Evolutionary conservation across 2,329 filamentous ascomycete genomes (phyloP).

Genomic region (Periconia macrospinosa): DNA sequence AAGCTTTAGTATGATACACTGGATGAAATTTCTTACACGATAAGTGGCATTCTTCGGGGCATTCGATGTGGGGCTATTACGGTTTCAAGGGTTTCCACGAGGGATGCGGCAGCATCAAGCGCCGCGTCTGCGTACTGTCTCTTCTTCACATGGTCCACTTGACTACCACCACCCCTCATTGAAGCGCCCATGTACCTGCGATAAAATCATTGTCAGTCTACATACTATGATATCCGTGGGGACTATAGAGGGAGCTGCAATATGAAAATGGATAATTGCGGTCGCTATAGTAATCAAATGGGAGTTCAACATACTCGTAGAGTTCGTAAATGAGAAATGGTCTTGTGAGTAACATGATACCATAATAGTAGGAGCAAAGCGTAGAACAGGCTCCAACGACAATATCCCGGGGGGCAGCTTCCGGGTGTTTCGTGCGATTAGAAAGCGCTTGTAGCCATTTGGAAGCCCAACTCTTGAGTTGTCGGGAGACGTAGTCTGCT

Average conservation of each 20-base stretch:
- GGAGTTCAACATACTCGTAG: constrained; percentile 36
- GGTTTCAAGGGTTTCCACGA: constrained; percentile 29
- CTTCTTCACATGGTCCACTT: constrained; percentile 27
- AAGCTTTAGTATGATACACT: no score
- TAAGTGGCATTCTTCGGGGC: constrained; percentile 32
- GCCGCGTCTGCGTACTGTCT: constrained; percentile 34
- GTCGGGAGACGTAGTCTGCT: constrained; percentile 45
- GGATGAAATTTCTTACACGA: constrained; percentile 22
- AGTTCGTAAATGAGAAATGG: constrained; percentile 57
- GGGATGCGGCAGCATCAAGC: constrained; percentile 28
- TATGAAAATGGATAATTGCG: no score
- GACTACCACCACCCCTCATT: constrained; percentile 28
- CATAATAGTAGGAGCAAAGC: constrained; percentile 57
- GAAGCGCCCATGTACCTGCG: constrained; percentile 28
- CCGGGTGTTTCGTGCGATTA: constrained; percentile 32
- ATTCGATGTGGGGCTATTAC: constrained; percentile 21
- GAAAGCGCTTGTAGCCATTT: constrained; percentile 35
- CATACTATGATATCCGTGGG: no score
- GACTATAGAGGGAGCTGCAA: no score
- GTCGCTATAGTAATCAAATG: no score
- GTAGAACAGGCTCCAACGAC: constrained; percentile 53
- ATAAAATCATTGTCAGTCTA: neutral
- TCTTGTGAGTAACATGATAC: constrained; percentile 56
- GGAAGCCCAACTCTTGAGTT: constrained; percentile 46
- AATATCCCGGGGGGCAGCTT: constrained; percentile 7